Conservation (phyloP, 139 green algal species). For the Spirogloea muscicola region DNA sequence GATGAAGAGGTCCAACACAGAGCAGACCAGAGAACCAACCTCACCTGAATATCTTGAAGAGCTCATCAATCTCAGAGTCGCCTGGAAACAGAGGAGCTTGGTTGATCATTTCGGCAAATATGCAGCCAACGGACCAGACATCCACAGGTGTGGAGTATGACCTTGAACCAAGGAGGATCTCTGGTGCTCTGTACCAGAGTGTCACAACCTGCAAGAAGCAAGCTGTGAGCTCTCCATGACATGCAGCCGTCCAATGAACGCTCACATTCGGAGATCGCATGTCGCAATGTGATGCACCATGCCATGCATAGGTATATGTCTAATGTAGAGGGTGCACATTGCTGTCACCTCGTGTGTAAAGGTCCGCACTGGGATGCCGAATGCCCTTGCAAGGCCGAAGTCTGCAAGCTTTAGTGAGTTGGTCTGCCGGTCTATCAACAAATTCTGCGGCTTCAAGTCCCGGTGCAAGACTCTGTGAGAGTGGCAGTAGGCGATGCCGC, state of each 20-base stretch:
- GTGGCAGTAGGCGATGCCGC: conserved; percentile 88
- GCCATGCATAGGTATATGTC: too few species aligned
- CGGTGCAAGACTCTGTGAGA: conserved; percentile 83
- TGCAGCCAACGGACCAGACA: conserved; percentile 95
- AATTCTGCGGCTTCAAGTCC: conserved; percentile 97
- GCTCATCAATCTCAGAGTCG: conserved; percentile 69
- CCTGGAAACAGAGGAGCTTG: conserved; percentile 73
- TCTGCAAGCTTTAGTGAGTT: conserved; percentile 95
- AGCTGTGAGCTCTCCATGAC: too few species aligned
- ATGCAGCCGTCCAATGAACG: too few species aligned
- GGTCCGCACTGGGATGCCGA: conserved; percentile 93
- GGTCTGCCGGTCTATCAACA: conserved; percentile 82
- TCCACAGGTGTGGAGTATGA: conserved; percentile 94
- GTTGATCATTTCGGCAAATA: conserved; percentile 95
- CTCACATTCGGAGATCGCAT: too few species aligned
- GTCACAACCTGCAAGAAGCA: conserved; percentile 80
- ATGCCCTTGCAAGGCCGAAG: conserved; percentile 91
- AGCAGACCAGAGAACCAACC: conserved; percentile 16
- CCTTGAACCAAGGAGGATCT: conserved; percentile 90
- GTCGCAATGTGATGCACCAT: too few species aligned
- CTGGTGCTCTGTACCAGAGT: conserved; percentile 92
- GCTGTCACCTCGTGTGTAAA: conserved; percentile 62
- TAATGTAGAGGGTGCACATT: too few species aligned
- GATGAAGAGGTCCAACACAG: too few species aligned
- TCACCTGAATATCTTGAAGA: conserved; percentile 58